Evolutionary conservation across 2,329 filamentous ascomycete species (phyloP).

Genomic region (Decorospora gaudefroyi): DNA sequence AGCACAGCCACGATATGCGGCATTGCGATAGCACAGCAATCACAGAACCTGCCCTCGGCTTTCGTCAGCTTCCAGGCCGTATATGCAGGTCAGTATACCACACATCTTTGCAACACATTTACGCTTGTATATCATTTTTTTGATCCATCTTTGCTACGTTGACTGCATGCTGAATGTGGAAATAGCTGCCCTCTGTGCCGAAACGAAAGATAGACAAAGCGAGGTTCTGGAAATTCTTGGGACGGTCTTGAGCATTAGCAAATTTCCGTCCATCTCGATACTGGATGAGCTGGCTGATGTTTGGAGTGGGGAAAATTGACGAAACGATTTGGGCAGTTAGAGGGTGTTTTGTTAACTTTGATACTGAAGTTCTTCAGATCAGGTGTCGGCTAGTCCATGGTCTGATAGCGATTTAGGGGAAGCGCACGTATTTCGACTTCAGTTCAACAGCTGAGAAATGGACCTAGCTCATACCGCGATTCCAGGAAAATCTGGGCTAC

Average conservation of each 20-base stretch:
- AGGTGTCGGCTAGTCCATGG: no score
- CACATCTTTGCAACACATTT: no score
- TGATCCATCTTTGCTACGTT: neutral
- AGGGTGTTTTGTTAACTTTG: no score
- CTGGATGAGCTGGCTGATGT: constrained; percentile 32
- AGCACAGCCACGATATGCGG: constrained; percentile 56
- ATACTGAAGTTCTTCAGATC: neutral
- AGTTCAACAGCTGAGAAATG: no score
- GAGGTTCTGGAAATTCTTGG: constrained; percentile 24
- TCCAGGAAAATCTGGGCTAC: no score
- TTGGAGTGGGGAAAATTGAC: constrained; percentile 43
- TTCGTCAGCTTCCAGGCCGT: constrained; percentile 40
- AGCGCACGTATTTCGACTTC: no score
- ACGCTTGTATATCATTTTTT: no score
- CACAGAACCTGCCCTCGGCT: constrained; percentile 33
- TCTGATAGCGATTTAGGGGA: no score
- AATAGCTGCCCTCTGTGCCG: constrained; percentile 27
- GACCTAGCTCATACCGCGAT: no score
- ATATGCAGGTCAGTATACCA: constrained; percentile 33
- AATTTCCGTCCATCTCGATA: constrained; percentile 35
- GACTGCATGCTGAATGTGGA: neutral
- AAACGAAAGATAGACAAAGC: constrained; percentile 25
- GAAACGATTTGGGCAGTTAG: no score
- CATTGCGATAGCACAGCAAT: constrained; percentile 52
- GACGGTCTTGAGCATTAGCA: constrained; percentile 27